Conservation (phyloP, 208 protist genomes). For the Tritrichomonas foetus region DNA sequence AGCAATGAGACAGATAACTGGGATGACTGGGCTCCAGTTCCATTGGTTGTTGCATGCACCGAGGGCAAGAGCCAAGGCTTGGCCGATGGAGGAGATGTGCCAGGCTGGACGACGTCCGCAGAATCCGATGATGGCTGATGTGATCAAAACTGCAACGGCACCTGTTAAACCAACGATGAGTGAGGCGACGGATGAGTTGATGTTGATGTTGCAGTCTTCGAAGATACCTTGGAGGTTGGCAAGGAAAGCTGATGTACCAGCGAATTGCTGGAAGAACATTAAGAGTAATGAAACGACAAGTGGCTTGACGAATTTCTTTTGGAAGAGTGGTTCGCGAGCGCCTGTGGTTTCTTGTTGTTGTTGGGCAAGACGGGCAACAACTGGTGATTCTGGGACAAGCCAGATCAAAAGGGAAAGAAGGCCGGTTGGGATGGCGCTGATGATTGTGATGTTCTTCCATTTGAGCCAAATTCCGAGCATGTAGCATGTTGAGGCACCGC, state of each 20-base stretch:
- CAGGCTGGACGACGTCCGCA: neutral
- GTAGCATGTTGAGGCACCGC: neutral
- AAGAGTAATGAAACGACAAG: neutral
- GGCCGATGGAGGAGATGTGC: neutral
- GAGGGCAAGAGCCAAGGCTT: neutral
- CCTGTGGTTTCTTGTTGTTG: neutral
- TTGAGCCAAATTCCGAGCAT: neutral
- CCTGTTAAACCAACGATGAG: neutral
- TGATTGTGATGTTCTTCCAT: neutral
- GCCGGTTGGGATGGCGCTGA: neutral
- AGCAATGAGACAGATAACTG: neutral
- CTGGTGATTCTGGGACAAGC: neutral
- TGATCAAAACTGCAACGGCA: neutral
- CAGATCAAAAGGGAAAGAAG: neutral
- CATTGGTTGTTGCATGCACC: neutral
- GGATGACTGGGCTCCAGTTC: neutral
- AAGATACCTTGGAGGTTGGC: neutral
- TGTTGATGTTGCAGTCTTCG: neutral
- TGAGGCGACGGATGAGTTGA: neutral
- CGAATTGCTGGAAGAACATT: conserved; percentile 39
- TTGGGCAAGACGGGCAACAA: neutral
- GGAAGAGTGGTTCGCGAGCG: neutral
- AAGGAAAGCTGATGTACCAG: neutral
- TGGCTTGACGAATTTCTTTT: neutral
- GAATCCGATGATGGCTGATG: neutral